A percentile compares a stretch with the other conserved stretches of the same genome.
Conservation (phyloP, 75 land plant genomes). For the Gnetum montanum region DNA sequence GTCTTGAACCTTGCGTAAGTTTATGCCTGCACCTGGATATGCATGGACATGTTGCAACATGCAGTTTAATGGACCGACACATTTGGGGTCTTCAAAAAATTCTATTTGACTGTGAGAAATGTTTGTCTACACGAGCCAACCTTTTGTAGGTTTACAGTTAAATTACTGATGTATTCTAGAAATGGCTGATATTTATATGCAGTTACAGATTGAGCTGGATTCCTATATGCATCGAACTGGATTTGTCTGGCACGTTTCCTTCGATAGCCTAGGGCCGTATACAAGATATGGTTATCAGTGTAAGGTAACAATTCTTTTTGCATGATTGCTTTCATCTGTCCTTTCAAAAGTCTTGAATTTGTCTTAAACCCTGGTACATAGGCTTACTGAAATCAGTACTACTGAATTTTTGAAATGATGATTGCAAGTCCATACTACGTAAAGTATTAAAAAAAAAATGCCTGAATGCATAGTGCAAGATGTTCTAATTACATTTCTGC, state of each 20-base stretch:
- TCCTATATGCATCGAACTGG: constrained; percentile 67
- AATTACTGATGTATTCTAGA: not conserved
- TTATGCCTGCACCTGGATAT: not conserved
- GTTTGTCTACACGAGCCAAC: not conserved
- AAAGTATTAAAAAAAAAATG: too few relatives aligned
- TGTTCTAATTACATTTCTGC: too few relatives aligned
- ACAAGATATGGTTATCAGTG: constrained; percentile 81
- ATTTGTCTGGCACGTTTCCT: constrained; percentile 73
- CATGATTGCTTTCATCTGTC: too few relatives aligned
- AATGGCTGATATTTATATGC: not conserved
- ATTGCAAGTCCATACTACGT: too few relatives aligned
- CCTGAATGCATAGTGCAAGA: too few relatives aligned
- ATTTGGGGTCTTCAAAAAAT: not conserved
- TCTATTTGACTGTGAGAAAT: not conserved
- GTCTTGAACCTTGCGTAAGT: constrained; percentile 43
- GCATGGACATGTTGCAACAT: not conserved
- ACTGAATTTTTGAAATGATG: too few relatives aligned
- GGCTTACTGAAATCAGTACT: too few relatives aligned
- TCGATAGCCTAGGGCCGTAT: constrained; percentile 35
- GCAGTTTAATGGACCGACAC: not conserved
- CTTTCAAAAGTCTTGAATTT: too few relatives aligned
- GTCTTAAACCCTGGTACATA: too few relatives aligned
- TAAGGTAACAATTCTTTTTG: too few relatives aligned
- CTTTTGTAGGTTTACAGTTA: not conserved
- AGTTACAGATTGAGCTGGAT: constrained; percentile 84